Evolutionary conservation across 2,329 filamentous ascomycete genomes (phyloP), one percentile per base, ranked within the genome.

Genomic region (Pyrenophora graminea): DNA sequence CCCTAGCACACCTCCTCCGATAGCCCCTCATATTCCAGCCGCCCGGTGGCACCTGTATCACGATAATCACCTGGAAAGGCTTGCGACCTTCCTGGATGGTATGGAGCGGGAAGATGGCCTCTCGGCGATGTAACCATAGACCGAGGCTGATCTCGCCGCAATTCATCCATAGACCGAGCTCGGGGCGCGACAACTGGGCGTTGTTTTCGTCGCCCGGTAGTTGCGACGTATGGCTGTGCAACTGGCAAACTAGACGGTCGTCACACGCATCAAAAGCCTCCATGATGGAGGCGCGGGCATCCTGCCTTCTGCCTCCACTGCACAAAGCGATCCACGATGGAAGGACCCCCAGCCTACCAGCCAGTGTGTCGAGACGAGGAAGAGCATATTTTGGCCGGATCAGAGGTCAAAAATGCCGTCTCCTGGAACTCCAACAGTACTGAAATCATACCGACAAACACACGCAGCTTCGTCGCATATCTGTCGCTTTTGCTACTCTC

Each of bases 401-500:
- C 55, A n/a, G 61, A 66, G 49, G 66, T 60, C 36, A 66, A 67
- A 39, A 53, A 59, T 31, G 55, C 52, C 7, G 55, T 60, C 7
- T 56, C 60, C 7, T 67, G 62, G 66, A 59, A 65, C 39, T 62
- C 55, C 15, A 58, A 64, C 17, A 58, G 51, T 30, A 62, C 63
- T 13, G 59, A 66, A 23, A 66, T 67, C 25, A 64, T 63, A 17
- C 66, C 64, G 5, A 64, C 59, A 4, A 63, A 66, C 39, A 66
- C 61, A 2, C 49, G 55, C 27, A 65, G 61, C 34, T 67, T 69
- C 39, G 51, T 69, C 8, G 43, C 58, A 9, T 70, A 57, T 47
- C 48, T 69, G 43, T 64, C 61, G 4, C 33, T 69, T n/a, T 34
- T 71, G 38, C 53, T 70, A 33, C 50, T 70, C 2, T 70, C 67